These are phyloP conservation scores for Collariella sp. DNA, from an alignment of 495 filamentous ascomycete species.

Conservation along the genomic window DNA sequence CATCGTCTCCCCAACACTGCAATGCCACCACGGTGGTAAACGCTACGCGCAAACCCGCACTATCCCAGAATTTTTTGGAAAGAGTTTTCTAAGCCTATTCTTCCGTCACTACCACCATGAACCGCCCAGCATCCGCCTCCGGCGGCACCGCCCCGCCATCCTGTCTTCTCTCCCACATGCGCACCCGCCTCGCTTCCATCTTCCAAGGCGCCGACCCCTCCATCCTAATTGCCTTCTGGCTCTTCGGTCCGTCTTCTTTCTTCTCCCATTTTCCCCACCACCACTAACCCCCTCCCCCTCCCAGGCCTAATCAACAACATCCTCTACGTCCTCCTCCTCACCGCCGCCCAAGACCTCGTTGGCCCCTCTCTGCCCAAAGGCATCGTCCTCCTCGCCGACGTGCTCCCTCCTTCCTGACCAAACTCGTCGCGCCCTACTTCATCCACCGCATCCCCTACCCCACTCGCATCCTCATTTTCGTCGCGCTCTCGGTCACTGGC, in stretches of 20 bases:
- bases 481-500: slow-evolving; percentile 59
- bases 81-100: too few species aligned
- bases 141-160: slow-evolving; percentile 60
- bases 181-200: slow-evolving; percentile 50
- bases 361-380: slow-evolving; percentile 75
- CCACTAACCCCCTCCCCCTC: background rate
- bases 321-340: slow-evolving; percentile 93
- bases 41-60: too few species aligned
- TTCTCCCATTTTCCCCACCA: background rate
- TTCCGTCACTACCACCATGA: too few species aligned
- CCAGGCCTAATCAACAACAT: slow-evolving; percentile 94
- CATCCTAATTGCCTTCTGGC: slow-evolving; percentile 80
- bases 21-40: too few species aligned
- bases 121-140: slow-evolving; percentile 6
- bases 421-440: slow-evolving; percentile 85
- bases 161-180: slow-evolving; percentile 63
- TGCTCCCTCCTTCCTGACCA: slow-evolving; percentile 84
- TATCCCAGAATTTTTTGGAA: too few species aligned
- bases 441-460: slow-evolving; percentile 80
- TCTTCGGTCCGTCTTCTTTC: slow-evolving; percentile 59
- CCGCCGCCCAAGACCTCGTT: slow-evolving; percentile 92
- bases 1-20: too few species aligned
- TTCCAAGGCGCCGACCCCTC: slow-evolving; percentile 62
- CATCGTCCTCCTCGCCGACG: slow-evolving; percentile 85
- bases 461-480: slow-evolving; percentile 63